These are phyloP conservation scores for Aphanomyces stellatus DNA, from an alignment of 352 stramenopile genomes.

Conservation along the genomic window DNA sequence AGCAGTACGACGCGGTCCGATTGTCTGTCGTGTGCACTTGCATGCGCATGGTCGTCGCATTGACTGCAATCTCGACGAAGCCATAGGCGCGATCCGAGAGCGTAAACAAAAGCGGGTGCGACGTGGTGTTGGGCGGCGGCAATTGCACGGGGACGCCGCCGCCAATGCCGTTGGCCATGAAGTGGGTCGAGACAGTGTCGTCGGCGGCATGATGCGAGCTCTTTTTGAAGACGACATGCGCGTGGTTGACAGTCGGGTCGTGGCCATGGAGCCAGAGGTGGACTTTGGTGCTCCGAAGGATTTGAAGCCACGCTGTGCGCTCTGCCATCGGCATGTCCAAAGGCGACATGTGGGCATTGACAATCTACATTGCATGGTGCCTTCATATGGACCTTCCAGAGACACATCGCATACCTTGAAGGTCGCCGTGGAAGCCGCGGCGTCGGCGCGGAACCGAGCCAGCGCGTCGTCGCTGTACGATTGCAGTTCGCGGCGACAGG, in stretches of 20 bases:
- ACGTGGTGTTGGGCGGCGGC: neutral
- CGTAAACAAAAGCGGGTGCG: too few relatives aligned
- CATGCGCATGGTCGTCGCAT: neutral
- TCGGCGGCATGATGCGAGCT: neutral
- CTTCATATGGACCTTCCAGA: neutral
- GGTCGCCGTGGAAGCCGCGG: neutral
- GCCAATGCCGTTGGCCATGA: constrained; percentile 6
- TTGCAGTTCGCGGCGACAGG: neutral
- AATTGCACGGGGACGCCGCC: neutral
- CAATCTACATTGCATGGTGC: neutral
- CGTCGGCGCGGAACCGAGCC: neutral
- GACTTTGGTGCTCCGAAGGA: neutral
- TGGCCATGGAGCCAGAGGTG: constrained; percentile 10
- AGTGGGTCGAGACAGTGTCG: neutral
- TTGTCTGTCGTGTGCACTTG: neutral
- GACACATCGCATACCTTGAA: neutral
- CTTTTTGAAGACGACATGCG: too few relatives aligned
- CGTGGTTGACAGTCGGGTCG: neutral
- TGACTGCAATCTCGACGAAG: constrained; percentile 5
- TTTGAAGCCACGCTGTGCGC: neutral
- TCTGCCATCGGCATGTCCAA: neutral
- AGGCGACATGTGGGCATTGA: neutral
- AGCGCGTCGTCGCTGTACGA: neutral
- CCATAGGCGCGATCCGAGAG: neutral
- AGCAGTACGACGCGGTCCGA: neutral